A percentile compares a stretch with the other conserved stretches of the same genome.
phyloP scores from a whole-genome alignment of 495 filamentous ascomycete genomes.

The Penicillium soppii region DNA sequence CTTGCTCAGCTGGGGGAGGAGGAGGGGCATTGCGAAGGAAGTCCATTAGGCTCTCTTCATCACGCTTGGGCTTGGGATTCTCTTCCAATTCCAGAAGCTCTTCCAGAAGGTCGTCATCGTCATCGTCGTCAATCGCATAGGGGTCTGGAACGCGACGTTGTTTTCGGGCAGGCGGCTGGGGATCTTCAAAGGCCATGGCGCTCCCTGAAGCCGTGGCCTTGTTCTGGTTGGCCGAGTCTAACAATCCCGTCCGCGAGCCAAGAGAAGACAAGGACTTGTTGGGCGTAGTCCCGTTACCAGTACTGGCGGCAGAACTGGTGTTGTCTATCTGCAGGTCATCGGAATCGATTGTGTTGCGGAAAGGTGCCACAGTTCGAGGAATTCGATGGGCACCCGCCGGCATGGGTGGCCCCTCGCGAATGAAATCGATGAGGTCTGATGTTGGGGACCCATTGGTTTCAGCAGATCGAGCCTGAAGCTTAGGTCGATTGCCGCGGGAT shows the following conservation, averaged over 20 bases:
- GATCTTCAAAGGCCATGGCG: conserved; percentile 22
- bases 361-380: conserved; percentile 80
- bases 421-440: conserved; percentile 90
- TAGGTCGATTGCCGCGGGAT: conserved; percentile 28
- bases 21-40: conserved; percentile 85
- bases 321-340: conserved; percentile 60
- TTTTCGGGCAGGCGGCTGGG: conserved; percentile 55
- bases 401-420: conserved; percentile 74
- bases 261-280: conserved; percentile 50
- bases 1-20: conserved; percentile 60
- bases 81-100: conserved; percentile 44
- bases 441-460: conserved; percentile 61
- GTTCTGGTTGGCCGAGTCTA: conserved; percentile 39
- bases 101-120: conserved; percentile 72
- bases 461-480: conserved; percentile 72
- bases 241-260: conserved; percentile 58
- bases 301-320: conserved; percentile 42
- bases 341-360: conserved; percentile 81
- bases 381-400: conserved; percentile 60
- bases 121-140: conserved; percentile 85
- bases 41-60: conserved; percentile 75
- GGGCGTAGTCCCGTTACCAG: conserved; percentile 39
- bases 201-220: conserved; percentile 15
- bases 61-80: conserved; percentile 43
- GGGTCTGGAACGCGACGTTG: conserved; percentile 80